Conservation (phyloP, 306 rosid genomes). For the Malus sieversii region DNA sequence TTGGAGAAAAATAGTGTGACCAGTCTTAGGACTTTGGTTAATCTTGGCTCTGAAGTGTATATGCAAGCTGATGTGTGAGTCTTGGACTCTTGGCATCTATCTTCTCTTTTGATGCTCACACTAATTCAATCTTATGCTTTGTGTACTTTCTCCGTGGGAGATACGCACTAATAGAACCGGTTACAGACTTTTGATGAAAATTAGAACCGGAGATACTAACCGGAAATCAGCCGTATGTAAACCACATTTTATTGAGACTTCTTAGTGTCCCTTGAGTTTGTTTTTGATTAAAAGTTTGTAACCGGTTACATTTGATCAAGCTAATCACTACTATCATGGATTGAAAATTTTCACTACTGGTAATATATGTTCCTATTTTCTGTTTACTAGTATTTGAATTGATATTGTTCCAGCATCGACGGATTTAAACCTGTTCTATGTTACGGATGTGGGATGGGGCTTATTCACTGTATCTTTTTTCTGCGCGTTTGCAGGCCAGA, state of each 20-base stretch:
- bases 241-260: background rate
- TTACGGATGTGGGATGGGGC: background rate
- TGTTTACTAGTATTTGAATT: background rate
- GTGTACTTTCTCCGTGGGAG: background rate
- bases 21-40: conserved; percentile 73
- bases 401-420: background rate
- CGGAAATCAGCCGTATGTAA: background rate
- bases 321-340: no score
- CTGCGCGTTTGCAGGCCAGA: conserved; percentile 53
- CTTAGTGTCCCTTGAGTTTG: background rate
- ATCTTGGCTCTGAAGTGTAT: conserved; percentile 92
- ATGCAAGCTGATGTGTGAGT: conserved; percentile 94
- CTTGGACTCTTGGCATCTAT: conserved; percentile 30
- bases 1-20: conserved; percentile 80
- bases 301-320: no score
- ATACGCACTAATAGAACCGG: background rate
- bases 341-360: no score
- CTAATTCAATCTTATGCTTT: background rate
- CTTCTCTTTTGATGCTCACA: background rate
- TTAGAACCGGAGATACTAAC: no score
- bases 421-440: background rate
- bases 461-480: background rate
- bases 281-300: no score
- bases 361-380: background rate
- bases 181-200: background rate